Percentiles rank a stretch among this genome's conserved stretches.
Conservation (phyloP, 2,329 filamentous ascomycete genomes). For the Diaporthe sp. region DNA sequence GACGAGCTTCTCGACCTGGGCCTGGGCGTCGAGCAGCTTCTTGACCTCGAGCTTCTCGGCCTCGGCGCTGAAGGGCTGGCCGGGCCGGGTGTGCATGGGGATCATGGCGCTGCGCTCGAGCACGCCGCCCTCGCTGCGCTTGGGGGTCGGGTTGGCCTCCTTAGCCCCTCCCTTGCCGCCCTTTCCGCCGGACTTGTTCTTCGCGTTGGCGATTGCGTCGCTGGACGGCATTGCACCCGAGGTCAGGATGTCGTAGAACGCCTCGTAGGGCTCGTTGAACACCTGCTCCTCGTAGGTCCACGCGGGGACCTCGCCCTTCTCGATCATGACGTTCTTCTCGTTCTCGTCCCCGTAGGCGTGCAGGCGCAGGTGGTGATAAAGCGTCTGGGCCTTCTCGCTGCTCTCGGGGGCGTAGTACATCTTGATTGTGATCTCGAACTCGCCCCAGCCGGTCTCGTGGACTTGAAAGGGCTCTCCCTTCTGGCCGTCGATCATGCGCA, state of each 20-base stretch:
- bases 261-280: conserved; percentile 96
- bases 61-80: conserved; percentile 80
- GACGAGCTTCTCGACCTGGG: conserved; percentile 72
- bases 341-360: conserved; percentile 91
- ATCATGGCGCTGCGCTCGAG: conserved; percentile 81
- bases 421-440: conserved; percentile 96
- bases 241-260: conserved; percentile 90
- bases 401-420: conserved; percentile 91
- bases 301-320: conserved; percentile 74
- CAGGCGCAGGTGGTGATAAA: conserved; percentile 92
- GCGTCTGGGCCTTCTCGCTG: conserved; percentile 93
- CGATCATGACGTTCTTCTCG: conserved; percentile 72
- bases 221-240: conserved; percentile 70
- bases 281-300: conserved; percentile 95
- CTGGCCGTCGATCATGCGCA: conserved; percentile 85
- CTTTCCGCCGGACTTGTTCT: conserved; percentile 49
- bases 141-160: conserved; percentile 51
- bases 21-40: conserved; percentile 72
- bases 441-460: conserved; percentile 95
- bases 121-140: conserved; percentile 62
- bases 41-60: conserved; percentile 75
- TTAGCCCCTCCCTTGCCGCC: conserved; percentile 65
- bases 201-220: conserved; percentile 25
- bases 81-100: conserved; percentile 74
- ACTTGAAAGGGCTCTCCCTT: conserved; percentile 81